Conservation (phyloP, 306 rosid species). For the Malus sylvestris region DNA sequence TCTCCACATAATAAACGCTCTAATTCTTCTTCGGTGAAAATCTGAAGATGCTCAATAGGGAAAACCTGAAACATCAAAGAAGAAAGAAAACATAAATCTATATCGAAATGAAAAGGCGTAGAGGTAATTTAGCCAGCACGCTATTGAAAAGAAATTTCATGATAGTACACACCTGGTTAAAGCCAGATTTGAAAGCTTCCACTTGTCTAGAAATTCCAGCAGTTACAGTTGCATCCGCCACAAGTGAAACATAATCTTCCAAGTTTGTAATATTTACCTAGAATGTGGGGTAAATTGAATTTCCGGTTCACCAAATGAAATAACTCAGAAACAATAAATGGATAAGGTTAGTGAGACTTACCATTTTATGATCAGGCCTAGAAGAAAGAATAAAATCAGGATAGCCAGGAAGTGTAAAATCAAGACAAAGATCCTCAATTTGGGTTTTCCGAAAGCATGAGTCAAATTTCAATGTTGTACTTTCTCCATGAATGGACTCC, state of each 20-base stretch:
- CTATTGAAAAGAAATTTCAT: not conserved
- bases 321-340: constrained; percentile 6
- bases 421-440: constrained; percentile 93
- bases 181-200: constrained; percentile 89
- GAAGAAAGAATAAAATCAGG: constrained; percentile 66
- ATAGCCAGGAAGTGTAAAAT: constrained; percentile 92
- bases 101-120: not conserved
- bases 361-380: constrained; percentile 44
- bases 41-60: constrained; percentile 61
- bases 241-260: constrained; percentile 65
- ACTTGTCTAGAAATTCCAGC: constrained; percentile 83
- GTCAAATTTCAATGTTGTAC: constrained; percentile 26
- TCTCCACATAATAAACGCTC: constrained; percentile 91
- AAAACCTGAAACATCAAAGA: constrained; percentile 54
- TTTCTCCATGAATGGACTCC: constrained; percentile 40
- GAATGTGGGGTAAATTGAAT: constrained; percentile 2
- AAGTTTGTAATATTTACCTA: constrained; percentile 73
- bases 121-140: not conserved
- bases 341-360: constrained; percentile 22
- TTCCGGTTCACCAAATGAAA: not conserved
- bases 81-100: not conserved
- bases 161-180: constrained; percentile 58
- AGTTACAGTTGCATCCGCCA: constrained; percentile 65
- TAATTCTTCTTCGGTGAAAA: constrained; percentile 74
- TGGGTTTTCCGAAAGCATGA: constrained; percentile 44